A percentile compares a stretch with the other conserved stretches of the same genome.
Conservation (phyloP, 2,329 filamentous ascomycete species). For the Sclerotinia sclerotiorum region DNA sequence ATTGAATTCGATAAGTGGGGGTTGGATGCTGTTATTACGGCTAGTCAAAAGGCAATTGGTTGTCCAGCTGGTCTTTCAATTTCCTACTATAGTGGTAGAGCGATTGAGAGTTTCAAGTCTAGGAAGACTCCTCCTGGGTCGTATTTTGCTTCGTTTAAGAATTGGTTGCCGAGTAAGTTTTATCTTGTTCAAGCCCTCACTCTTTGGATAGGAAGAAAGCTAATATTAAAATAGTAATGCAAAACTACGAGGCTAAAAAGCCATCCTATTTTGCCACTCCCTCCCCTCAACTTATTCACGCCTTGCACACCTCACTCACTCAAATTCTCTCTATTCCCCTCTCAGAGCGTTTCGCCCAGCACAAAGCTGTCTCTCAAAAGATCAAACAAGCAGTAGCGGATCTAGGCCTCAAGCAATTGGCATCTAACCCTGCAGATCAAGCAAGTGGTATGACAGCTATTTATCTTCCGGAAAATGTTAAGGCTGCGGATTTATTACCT, state of each 20-base stretch:
- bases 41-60: constrained; percentile 95
- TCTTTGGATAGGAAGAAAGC: constrained; percentile 6
- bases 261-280: constrained; percentile 97
- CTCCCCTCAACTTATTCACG: constrained; percentile 88
- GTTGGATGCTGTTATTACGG: constrained; percentile 88
- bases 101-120: constrained; percentile 75
- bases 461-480: constrained; percentile 82
- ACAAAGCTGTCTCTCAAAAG: constrained; percentile 75
- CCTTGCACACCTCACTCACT: constrained; percentile 82
- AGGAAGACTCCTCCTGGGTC: constrained; percentile 79
- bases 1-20: constrained; percentile 95
- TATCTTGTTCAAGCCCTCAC: background rate
- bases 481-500: constrained; percentile 79
- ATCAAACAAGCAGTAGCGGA: constrained; percentile 81
- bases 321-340: constrained; percentile 83
- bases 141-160: constrained; percentile 96
- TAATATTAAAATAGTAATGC: constrained; percentile 67
- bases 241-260: constrained; percentile 98
- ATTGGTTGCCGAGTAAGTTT: constrained; percentile 83
- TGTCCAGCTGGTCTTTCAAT: constrained; percentile 93
- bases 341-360: constrained; percentile 77
- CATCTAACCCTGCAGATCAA: constrained; percentile 82
- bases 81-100: constrained; percentile 86
- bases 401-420: constrained; percentile 84
- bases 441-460: constrained; percentile 98